phyloP scores from a whole-genome alignment of 139 green algal species.

The Chlorella sp. region DNA sequence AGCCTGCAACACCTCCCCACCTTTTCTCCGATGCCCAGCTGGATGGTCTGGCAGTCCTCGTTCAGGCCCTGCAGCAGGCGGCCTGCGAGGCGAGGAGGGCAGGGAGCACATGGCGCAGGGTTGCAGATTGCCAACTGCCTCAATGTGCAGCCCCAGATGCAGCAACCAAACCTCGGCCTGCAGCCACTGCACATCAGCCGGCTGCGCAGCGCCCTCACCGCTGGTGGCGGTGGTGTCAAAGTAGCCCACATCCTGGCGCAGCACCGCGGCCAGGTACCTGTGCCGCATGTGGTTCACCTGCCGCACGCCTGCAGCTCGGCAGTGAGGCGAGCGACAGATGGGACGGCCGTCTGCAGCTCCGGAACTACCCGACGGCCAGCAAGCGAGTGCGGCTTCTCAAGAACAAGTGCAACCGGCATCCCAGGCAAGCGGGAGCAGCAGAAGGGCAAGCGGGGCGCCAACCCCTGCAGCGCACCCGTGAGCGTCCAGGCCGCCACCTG shows the following conservation, averaged over 20 bases:
- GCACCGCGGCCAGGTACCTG: conserved; percentile 61
- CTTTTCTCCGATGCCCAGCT: conserved; percentile 72
- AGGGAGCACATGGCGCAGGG: neutral
- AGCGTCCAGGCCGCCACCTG: conserved; percentile 55
- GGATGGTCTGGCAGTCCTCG: conserved; percentile 69
- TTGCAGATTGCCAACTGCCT: neutral
- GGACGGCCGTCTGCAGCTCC: too few species aligned
- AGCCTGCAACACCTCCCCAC: conserved; percentile 3
- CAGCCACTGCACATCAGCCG: neutral
- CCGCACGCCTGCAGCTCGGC: conserved; percentile 9
- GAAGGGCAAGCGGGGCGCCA: neutral
- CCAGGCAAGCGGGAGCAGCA: neutral
- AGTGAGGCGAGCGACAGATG: too few species aligned
- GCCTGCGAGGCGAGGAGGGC: neutral
- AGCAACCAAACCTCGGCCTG: neutral
- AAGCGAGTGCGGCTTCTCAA: too few species aligned
- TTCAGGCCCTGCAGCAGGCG: conserved; percentile 68
- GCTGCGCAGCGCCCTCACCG: conserved; percentile 29
- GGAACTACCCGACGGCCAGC: too few species aligned
- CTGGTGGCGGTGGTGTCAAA: conserved; percentile 78
- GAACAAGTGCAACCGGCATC: too few species aligned
- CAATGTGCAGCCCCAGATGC: neutral
- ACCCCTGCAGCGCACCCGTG: conserved; percentile 32
- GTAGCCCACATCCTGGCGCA: conserved; percentile 87
- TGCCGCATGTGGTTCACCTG: conserved; percentile 47